Conservation (phyloP, 768 basidiomycete genomes). For the Tephrocybe sp. region DNA sequence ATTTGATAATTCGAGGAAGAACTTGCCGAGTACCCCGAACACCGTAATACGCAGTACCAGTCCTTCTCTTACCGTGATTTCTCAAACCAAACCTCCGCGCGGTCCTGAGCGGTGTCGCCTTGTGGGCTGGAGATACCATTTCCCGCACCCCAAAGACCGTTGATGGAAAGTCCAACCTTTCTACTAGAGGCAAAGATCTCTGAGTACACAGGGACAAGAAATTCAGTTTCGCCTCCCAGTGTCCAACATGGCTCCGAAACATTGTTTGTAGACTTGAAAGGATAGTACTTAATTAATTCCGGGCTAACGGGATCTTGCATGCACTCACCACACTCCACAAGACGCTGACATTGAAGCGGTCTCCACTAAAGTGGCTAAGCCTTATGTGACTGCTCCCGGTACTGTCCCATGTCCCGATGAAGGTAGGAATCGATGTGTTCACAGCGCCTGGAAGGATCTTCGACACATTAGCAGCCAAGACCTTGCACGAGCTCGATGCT, state of each 20-base stretch:
- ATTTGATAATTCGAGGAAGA: no score
- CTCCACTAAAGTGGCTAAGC: conserved; percentile 24
- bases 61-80: not conserved
- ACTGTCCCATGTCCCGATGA: conserved; percentile 21
- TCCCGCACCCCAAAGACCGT: not conserved
- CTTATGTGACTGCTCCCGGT: conserved; percentile 19
- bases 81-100: conserved; percentile 33
- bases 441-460: conserved; percentile 21
- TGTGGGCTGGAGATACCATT: not conserved
- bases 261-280: conserved; percentile 18
- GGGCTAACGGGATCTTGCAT: no score
- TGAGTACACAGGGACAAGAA: conserved; percentile 6
- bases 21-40: no score
- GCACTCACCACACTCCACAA: conserved; percentile 21
- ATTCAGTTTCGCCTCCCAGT: not conserved
- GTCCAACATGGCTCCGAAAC: conserved; percentile 20
- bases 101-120: not conserved
- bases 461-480: conserved; percentile 15
- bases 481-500: conserved; percentile 16
- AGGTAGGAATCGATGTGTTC: conserved; percentile 21
- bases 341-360: conserved; percentile 20
- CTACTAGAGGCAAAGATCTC: conserved; percentile 15
- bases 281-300: not conserved
- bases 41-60: not conserved
- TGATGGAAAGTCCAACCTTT: conserved; percentile 3